Percentiles rank a stretch among this genome's conserved stretches.
Conservation (phyloP, 768 basidiomycete genomes). For the Suillus cothurnatus region DNA sequence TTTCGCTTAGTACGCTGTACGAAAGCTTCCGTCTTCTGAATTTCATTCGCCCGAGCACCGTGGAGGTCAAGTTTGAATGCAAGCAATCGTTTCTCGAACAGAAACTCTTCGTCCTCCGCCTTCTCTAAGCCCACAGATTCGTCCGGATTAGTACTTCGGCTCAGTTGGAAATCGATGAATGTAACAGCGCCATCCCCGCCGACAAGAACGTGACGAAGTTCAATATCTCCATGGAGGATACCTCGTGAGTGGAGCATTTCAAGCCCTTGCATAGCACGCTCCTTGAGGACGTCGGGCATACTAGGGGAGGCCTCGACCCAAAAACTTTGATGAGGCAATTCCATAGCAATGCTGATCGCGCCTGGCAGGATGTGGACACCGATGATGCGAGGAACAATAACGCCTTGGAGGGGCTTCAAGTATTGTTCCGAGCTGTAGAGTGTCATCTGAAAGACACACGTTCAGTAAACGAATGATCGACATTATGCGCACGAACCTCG, state of each 20-base stretch:
- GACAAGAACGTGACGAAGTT: constrained; percentile 55
- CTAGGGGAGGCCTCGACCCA: constrained; percentile 62
- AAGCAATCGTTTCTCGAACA: constrained; percentile 56
- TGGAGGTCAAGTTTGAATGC: constrained; percentile 54
- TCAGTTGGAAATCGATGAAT: constrained; percentile 56
- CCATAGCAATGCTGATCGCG: constrained; percentile 47
- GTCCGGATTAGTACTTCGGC: constrained; percentile 33
- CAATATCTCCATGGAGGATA: constrained; percentile 50
- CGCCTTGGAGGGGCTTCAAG: constrained; percentile 54
- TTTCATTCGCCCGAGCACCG: constrained; percentile 39
- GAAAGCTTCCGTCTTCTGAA: constrained; percentile 33
- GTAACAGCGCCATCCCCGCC: constrained; percentile 54
- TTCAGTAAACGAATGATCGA: constrained; percentile 3
- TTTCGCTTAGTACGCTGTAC: constrained; percentile 33
- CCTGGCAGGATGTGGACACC: constrained; percentile 44
- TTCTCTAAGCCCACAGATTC: constrained; percentile 35
- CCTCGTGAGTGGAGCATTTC: constrained; percentile 48
- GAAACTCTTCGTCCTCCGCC: constrained; percentile 44
- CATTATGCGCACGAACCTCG: constrained; percentile 33
- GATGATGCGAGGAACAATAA: constrained; percentile 54
- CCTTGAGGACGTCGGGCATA: constrained; percentile 59
- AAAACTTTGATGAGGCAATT: constrained; percentile 56
- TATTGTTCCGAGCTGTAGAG: constrained; percentile 49
- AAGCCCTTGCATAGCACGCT: constrained; percentile 52
- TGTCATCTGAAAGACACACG: constrained; percentile 43